These are phyloP conservation scores for Cytospora piceicola DNA, from an alignment of 2,329 filamentous ascomycete genomes.

Conservation along the genomic window DNA sequence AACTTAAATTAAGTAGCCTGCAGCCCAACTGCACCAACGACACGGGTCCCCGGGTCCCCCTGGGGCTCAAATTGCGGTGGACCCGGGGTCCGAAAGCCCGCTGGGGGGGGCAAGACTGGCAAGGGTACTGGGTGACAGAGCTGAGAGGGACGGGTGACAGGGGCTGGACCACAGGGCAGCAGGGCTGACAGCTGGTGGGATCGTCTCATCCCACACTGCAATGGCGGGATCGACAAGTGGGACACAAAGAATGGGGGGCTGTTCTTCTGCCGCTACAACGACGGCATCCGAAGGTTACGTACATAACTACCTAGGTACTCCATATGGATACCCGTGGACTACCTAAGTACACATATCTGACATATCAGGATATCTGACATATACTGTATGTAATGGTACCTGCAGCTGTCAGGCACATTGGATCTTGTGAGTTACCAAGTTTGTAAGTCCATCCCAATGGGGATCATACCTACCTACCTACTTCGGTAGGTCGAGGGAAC, in stretches of 20 bases:
- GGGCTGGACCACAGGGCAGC: conserved; percentile 16
- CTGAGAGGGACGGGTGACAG: neutral
- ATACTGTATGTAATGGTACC: neutral
- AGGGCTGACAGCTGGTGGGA: conserved; percentile 18
- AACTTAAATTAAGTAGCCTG: conserved; percentile 21
- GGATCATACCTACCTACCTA: neutral
- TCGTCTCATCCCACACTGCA: conserved; percentile 17
- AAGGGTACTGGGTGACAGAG: conserved; percentile 11
- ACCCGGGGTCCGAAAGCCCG: conserved; percentile 8
- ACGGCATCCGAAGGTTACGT: neutral
- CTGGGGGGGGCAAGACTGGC: conserved; percentile 9
- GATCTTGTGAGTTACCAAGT: neutral
- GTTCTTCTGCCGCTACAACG: neutral
- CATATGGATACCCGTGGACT: too few species aligned
- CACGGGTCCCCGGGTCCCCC: neutral
- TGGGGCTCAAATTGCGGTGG: conserved; percentile 11
- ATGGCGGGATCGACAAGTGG: conserved; percentile 16
- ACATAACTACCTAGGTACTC: too few species aligned
- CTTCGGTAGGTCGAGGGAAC: neutral
- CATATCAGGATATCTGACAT: too few species aligned
- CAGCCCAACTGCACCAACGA: neutral
- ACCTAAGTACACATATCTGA: too few species aligned
- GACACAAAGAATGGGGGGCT: neutral
- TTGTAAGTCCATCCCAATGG: neutral
- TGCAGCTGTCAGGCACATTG: neutral